Conservation (phyloP, 352 stramenopile species). For the Globisporangium perplexum region DNA sequence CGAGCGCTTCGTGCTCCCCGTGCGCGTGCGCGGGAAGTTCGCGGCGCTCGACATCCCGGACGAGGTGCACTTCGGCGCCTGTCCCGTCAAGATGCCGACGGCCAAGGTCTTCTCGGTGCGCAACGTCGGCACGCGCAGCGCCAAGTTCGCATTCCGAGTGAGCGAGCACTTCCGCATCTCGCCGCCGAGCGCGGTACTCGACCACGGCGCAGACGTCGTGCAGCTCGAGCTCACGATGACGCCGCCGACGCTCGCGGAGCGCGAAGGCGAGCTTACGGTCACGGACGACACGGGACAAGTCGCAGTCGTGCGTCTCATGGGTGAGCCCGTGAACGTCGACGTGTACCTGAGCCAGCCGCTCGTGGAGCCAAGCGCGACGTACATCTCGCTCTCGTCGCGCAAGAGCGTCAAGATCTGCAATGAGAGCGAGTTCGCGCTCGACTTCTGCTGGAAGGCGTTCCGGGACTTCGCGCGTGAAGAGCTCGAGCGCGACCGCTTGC, state of each 20-base stretch:
- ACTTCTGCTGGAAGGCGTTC: conserved; percentile 93
- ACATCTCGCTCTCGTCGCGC: conserved; percentile 89
- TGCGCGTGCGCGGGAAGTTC: conserved; percentile 78
- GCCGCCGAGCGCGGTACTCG: conserved; percentile 59
- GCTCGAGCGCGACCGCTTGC: conserved; percentile 68
- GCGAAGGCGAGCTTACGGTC: conserved; percentile 76
- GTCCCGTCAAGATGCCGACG: conserved; percentile 82
- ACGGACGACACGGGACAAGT: conserved; percentile 77
- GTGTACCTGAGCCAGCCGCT: conserved; percentile 87
- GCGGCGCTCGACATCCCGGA: conserved; percentile 90
- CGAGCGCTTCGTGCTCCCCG: conserved; percentile 92
- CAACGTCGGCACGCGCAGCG: conserved; percentile 83
- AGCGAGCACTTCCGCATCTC: conserved; percentile 58
- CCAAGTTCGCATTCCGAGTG: conserved; percentile 68
- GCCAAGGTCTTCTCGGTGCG: conserved; percentile 80
- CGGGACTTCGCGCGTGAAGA: conserved; percentile 64
- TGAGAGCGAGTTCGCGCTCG: conserved; percentile 86
- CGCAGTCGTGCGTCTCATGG: conserved; percentile 63
- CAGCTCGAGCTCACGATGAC: conserved; percentile 76
- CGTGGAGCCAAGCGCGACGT: conserved; percentile 83
- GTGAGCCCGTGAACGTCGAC: conserved; percentile 82
- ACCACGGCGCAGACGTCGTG: conserved; percentile 40
- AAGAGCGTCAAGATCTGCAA: conserved; percentile 92
- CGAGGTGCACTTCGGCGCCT: conserved; percentile 80
- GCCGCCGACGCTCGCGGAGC: conserved; percentile 27